These are phyloP conservation scores for Abrus precatorius DNA, from an alignment of 306 rosid species.

Conservation along the genomic window DNA sequence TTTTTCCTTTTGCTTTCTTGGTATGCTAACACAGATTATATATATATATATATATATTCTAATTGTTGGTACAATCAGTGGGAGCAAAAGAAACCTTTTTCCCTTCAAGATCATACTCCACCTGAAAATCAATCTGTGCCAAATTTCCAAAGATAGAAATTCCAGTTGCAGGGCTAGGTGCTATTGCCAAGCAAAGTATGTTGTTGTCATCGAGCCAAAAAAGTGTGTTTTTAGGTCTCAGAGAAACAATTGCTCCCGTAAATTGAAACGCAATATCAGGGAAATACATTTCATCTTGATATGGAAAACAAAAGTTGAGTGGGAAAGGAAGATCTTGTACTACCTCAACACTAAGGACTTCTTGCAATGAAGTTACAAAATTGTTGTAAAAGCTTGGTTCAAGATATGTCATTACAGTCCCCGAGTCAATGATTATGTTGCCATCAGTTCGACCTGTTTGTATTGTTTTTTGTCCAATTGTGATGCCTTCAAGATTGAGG, in stretches of 20 bases:
- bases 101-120: constrained; percentile 37
- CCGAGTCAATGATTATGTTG: constrained; percentile 30
- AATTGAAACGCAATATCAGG: constrained; percentile 11
- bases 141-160: constrained; percentile 6
- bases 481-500: constrained; percentile 20
- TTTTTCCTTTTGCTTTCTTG: no score
- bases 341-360: not conserved
- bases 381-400: not conserved
- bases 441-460: not conserved
- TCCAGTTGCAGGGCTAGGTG: not conserved
- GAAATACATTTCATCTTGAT: not conserved
- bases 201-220: not conserved
- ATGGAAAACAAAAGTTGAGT: not conserved
- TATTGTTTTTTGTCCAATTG: constrained; percentile 1
- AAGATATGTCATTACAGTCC: not conserved
- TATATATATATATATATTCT: not conserved
- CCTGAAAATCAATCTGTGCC: constrained; percentile 29
- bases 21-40: no score
- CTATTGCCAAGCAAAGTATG: not conserved
- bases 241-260: not conserved
- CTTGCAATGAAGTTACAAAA: not conserved
- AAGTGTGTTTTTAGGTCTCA: not conserved
- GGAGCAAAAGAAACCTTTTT: constrained; percentile 24
- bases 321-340: not conserved
- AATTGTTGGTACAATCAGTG: not conserved